A percentile compares a stretch with the other conserved stretches of the same genome.
phyloP scores from a whole-genome alignment of 139 green algal species.

The Coelastrella sp. region DNA sequence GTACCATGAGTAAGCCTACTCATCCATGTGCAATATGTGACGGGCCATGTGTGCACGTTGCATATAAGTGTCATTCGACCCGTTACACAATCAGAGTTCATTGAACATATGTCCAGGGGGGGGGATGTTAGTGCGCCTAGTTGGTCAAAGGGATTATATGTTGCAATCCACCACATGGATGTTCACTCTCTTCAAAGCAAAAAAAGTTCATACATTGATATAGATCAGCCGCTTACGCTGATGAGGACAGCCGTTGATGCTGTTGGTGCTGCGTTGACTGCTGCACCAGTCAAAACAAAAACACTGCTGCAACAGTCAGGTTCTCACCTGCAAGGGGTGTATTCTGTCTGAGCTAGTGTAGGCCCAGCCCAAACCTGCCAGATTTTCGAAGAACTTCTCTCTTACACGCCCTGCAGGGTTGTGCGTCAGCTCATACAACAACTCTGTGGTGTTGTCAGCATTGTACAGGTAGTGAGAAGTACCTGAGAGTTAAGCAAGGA shows the following conservation, averaged over 20 bases:
- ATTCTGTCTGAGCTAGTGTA: slow-evolving; percentile 14
- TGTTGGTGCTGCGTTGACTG: background rate
- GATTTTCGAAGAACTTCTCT: slow-evolving; percentile 40
- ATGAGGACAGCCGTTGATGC: background rate
- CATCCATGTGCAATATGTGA: no score
- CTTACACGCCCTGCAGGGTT: background rate
- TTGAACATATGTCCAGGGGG: no score
- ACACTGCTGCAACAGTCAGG: background rate
- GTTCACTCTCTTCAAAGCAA: background rate
- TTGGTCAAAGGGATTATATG: background rate
- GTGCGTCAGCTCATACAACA: slow-evolving; percentile 41
- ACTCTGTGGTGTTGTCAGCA: slow-evolving; percentile 37
- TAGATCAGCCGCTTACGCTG: no score
- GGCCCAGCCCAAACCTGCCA: slow-evolving; percentile 34
- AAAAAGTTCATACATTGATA: no score
- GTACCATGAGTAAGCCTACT: no score
- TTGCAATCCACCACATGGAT: background rate
- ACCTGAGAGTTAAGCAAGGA: background rate
- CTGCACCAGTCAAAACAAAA: background rate
- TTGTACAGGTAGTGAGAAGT: slow-evolving; percentile 23
- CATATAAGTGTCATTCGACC: no score
- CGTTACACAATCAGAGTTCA: no score
- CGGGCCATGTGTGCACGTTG: no score
- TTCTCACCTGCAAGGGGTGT: slow-evolving; percentile 13
- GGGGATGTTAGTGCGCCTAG: background rate